Base-by-base conservation (phyloP, 2,329 filamentous ascomycete genomes). In the Orbilia blumenaviensis region DNA sequence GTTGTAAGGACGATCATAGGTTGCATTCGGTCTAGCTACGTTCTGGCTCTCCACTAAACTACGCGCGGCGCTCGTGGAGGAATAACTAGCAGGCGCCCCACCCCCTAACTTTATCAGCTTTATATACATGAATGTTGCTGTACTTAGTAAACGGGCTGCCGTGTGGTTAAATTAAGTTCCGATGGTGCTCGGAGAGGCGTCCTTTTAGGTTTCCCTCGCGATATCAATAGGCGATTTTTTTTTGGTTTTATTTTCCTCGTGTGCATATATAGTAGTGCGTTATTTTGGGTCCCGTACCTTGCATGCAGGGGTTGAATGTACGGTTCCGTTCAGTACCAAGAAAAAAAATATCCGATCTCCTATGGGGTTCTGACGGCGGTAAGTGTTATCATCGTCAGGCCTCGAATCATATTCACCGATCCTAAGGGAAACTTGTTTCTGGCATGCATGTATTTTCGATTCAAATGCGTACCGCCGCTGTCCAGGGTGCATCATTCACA, bases 81-180 rank as follows among this genome's bases (percentile, higher is more conserved):
- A 3, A 56, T 38, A 36, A 10, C 16, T 23, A 38, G 14, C 16
- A 58, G 23, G 32, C 34, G 32, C 54, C 38, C n/a, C n/a, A n/a
- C n/a, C n/a, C n/a, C n/a, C n/a, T n/a, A n/a, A n/a, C n/a, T n/a
- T n/a, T n/a, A n/a, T n/a, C n/a, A n/a, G n/a, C n/a, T n/a, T n/a
- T n/a, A n/a, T n/a, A n/a, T n/a, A n/a, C n/a, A n/a, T n/a, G n/a
- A n/a, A n/a, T n/a, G n/a, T n/a, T n/a, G n/a, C n/a, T n/a, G n/a
- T n/a, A n/a, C n/a, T n/a, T 64, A 6, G n/a, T 5, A 14, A 9
- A 23, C 5, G 60, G 25, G 38, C n/a, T 14, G 18, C 32, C 25
- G 42, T 46, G 38, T 44, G 60, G 21, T 66, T 42, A 66, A 48
- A 66, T 66, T 66, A 66, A 66, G 46, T 56, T 66, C 46, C 62